Evolutionary conservation across 345 rosid species (phyloP).

Genomic region (Pistacia vera): DNA sequence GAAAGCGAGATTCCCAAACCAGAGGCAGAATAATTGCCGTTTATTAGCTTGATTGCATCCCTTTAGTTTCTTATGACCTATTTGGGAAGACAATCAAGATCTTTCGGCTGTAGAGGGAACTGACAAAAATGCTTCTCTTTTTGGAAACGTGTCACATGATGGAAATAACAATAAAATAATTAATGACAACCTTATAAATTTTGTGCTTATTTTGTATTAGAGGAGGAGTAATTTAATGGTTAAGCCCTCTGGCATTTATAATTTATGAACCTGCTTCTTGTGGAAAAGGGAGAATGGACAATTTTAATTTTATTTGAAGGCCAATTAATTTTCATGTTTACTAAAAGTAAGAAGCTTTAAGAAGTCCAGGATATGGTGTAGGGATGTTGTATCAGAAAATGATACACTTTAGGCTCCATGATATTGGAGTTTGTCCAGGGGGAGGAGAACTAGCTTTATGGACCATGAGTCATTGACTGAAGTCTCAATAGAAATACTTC

Average conservation of each 20-base stretch:
- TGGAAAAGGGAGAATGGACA: neutral
- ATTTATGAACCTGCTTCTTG: neutral
- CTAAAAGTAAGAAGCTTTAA: neutral
- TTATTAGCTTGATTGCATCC: too few species aligned
- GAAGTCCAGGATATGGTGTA: neutral
- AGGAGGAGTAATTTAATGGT: too few species aligned
- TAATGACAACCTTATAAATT: too few species aligned
- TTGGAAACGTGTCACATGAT: too few species aligned
- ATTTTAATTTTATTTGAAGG: neutral
- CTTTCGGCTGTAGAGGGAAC: too few species aligned
- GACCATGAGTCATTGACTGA: neutral
- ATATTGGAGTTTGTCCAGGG: neutral
- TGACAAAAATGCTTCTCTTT: too few species aligned
- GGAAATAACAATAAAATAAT: too few species aligned
- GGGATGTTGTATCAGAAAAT: neutral
- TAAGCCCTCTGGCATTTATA: neutral
- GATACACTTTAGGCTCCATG: neutral
- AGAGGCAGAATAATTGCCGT: too few species aligned
- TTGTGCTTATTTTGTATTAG: too few species aligned
- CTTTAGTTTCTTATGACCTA: too few species aligned
- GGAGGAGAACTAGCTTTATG: neutral
- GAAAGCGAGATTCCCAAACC: too few species aligned
- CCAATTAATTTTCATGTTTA: neutral
- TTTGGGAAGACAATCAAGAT: too few species aligned
- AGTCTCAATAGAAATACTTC: neutral